Base-by-base conservation (phyloP, 768 basidiomycete species). In the Collybia mongolica region DNA sequence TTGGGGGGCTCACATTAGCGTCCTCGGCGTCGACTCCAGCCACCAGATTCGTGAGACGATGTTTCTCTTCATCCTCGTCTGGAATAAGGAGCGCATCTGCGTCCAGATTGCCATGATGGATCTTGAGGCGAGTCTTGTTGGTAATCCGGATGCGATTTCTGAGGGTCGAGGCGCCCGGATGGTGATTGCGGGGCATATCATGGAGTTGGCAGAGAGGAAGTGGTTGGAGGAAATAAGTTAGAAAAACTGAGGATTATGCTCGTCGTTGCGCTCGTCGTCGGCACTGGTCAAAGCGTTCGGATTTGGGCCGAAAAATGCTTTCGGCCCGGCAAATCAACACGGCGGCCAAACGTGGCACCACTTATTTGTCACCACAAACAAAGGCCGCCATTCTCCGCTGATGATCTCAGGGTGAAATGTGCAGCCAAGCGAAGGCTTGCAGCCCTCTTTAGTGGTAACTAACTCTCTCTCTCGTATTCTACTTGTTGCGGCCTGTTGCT, bases 1-100 rank as follows among this genome's bases (percentile, higher is more conserved):
- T 60, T 63, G 59, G 58, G n/a, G 58, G 61, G 80, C 90, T 84
- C 76, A 94, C 92, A 71, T 93, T 92, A 68, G 91, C 90, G 63
- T 94, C 92, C 75, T 93, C 91, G 64, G 88, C 88, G 66, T 94
- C 92, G 62, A 94, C 92, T 60, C 92, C 92, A 38, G 89, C 87
- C 18, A 90, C 91, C 44, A 76, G 72, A 57, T 79, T 86, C 41
- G 76, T 85, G 56, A 92, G 82, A 55, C 86, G 82, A 67, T 83
- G 80, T 60, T 86, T 87, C 77, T 87, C 88, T 73, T 90, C 87
- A 60, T 90, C 87, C 60, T 93, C 91, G 62, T 93, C 92, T 42
- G 90, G 89, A 56, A 90, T 83, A 51, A 90, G 80, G 56, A 89
- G 72, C 36, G 84, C 77, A 64, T 91, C 90, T 26, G 83, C 84